phyloP scores from a whole-genome alignment of 164 flowering plant genomes.

The Cinnamomum chago region DNA sequence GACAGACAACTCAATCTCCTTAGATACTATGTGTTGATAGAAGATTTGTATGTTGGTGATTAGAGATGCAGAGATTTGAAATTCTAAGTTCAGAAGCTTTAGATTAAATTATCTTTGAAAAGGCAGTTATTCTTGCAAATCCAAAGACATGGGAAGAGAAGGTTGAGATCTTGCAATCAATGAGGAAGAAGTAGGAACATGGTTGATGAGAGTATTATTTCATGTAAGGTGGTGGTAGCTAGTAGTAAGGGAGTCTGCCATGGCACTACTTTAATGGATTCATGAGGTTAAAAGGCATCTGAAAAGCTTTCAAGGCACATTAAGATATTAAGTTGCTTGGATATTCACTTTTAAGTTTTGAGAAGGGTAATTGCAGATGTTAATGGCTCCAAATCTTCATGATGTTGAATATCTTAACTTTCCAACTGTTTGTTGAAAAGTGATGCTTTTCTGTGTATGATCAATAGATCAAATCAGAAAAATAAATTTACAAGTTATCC shows the following conservation, averaged over 20 bases:
- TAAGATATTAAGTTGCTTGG: no score
- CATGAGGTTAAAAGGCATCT: no score
- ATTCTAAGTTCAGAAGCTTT: not conserved
- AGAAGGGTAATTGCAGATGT: no score
- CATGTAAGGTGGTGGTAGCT: not conserved
- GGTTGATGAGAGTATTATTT: not conserved
- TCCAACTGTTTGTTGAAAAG: no score
- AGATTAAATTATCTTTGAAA: slow-evolving; percentile 1
- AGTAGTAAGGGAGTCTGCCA: not conserved
- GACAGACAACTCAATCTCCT: not conserved
- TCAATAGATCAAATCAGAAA: no score
- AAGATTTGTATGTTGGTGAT: not conserved
- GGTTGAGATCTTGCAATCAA: not conserved
- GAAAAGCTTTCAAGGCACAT: no score
- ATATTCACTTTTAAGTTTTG: no score
- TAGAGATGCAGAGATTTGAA: not conserved
- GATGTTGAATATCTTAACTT: no score
- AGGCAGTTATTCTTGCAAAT: slow-evolving; percentile 5
- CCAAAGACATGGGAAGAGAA: slow-evolving; percentile 1
- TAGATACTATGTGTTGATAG: not conserved
- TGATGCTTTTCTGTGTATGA: no score
- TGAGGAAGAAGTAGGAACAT: not conserved
- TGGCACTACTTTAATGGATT: not conserved
- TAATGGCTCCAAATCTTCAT: no score
- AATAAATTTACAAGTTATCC: no score